Evolutionary conservation across 192 early-diverging fungal genomes (phyloP), one percentile per base, ranked within the genome.

Genomic region (Lunasporangiospora selenospora): DNA sequence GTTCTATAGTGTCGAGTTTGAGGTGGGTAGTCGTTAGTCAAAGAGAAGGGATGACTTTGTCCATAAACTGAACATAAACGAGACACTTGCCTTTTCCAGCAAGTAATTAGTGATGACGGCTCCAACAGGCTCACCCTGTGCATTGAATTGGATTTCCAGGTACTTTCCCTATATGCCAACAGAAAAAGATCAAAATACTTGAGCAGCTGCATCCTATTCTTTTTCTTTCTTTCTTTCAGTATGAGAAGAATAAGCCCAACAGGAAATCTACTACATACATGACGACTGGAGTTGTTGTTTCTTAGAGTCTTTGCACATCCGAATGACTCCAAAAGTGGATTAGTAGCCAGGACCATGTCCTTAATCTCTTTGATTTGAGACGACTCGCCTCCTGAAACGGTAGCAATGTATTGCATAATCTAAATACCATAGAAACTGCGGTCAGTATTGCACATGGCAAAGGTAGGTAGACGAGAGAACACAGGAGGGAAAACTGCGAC

Each of bases 381-480:
- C 16, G 84, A 80, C 3, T 88, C 89, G 26, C 82, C 93, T 34
- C 91, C 92, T 31, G 94, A 95, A 6, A 98, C 95, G 0, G 93
- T 95, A 9, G 98, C 95, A 79, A 98, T 95, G 77, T 98, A 99
- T 83, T 98, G 95, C 95, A 95, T 96, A 50, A 93, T 92, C 80
- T 90, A 70, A 32, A 43, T 3, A 41, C 39, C n/a, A 23, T 30
- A 2, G 9, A 16, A 37, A 49, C 36, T 19, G 2, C 36, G 3
- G 31, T 21, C 24, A 53, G 31, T 51, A 44, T 34, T 30, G n/a
- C 30, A 27, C 40, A 10, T 36, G 32, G 23, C 7, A 19, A 23
- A 16, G 12, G 27, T 41, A 4, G 45, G 3, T 33, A 19, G 42
- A 2, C 3, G 34, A 49, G 1, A 56, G 4, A 42, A 24, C 15